Base-by-base conservation (phyloP, 2,329 filamentous ascomycete species). In the Penicillium italicum region DNA sequence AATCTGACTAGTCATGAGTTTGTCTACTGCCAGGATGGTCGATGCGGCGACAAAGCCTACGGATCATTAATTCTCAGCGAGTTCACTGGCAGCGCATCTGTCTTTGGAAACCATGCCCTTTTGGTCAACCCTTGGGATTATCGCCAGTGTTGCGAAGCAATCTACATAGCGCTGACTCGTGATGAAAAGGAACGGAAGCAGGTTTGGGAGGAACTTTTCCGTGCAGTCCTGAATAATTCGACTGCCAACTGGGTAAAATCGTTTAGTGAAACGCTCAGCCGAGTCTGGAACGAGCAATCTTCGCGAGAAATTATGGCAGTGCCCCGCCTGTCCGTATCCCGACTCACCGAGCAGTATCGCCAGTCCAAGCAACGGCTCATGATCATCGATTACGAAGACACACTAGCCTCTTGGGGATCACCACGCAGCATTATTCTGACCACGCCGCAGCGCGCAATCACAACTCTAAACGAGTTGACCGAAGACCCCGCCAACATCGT, bases 121-220 rank as follows among this genome's bases (percentile, higher is more conserved):
- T 83, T 90, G 0, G 88, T 97, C 66, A 97, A 97, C 69, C 93
- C 93, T 0, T 97, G 93, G 93, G 90, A 97, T 71, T 96, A 96
- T 72, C 84, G 88, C 34, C 85, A 91, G 69, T 95, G 90, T 65
- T 90, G 91, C 48, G 86, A 94, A 31, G 90, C 91, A 10, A 93
- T 97, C 74, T 87, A 89, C 71, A 80, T 82, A 50, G 91, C 92
- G 0, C 78, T 97, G 18, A 89, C 93, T 62, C 95, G 97, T 87
- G 77, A 75, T 3, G 80, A 85, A 2, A 82, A 85, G 2, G 90
- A 97, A 71, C 93, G 90, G 73, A 79, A 85, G 57, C 72, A 77
- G 14, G 84, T 91, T 12, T 97, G 92, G 88, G 79, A 79, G 26
- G 85, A 85, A 57, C 78, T 97, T 41, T 85, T 90, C 67, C 75